Conservation (phyloP, 73 alveolate species). For the Stentor coeruleus region DNA sequence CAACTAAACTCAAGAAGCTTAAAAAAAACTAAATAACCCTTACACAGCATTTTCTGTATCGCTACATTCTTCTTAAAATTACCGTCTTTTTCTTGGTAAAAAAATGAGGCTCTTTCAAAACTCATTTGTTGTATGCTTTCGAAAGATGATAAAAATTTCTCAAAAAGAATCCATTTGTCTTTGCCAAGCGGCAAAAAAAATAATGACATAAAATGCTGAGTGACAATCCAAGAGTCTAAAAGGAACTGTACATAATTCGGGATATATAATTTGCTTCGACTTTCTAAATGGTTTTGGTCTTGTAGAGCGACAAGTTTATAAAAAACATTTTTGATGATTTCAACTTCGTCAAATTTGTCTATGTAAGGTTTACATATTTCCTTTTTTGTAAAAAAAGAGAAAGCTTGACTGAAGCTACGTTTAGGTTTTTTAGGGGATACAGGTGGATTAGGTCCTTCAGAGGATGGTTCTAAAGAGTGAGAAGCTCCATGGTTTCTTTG, state of each 20-base stretch:
- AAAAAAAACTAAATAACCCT: not conserved
- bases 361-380: not conserved
- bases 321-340: not conserved
- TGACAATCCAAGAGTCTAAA: not conserved
- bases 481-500: no score
- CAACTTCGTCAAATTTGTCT: not conserved
- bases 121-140: not conserved
- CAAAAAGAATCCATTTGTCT: not conserved
- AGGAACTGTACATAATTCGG: not conserved
- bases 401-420: no score
- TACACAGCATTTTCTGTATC: conserved; percentile 3
- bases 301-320: not conserved
- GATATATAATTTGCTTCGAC: not conserved
- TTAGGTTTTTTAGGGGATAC: no score
- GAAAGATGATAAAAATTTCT: not conserved
- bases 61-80: not conserved
- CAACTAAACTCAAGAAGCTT: not conserved
- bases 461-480: no score
- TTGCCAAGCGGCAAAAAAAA: not conserved
- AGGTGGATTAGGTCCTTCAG: no score
- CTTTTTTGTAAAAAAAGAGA: not conserved
- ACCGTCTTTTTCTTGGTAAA: not conserved
- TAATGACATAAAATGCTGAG: conserved; percentile 4
- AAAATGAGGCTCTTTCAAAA: conserved; percentile 20
- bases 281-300: not conserved